Evolutionary conservation across 2,329 filamentous ascomycete genomes (phyloP).

Genomic region (Aspergillus sp.): DNA sequence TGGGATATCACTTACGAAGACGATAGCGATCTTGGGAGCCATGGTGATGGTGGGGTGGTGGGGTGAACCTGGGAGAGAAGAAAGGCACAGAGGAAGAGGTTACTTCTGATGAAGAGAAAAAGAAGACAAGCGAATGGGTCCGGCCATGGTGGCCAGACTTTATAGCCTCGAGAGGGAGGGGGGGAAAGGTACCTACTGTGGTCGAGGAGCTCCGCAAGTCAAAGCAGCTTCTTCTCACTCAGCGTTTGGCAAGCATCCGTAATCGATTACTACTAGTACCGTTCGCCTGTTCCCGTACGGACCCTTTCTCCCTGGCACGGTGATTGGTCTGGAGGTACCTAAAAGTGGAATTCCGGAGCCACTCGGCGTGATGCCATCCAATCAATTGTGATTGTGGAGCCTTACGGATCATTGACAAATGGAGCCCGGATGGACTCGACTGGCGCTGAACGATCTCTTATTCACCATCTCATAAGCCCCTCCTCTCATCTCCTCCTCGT

Average conservation of each 20-base stretch:
- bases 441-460: slow-evolving; percentile 14
- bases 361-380: background rate
- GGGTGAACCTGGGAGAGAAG: background rate
- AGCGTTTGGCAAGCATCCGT: slow-evolving; percentile 11
- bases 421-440: background rate
- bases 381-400: slow-evolving; percentile 11
- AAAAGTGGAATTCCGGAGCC: background rate
- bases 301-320: background rate
- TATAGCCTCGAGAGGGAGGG: slow-evolving; percentile 1
- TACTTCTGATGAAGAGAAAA: background rate
- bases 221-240: background rate
- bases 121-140: background rate
- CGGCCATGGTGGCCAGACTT: background rate
- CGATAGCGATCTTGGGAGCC: slow-evolving; percentile 89
- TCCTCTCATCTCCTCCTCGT: background rate
- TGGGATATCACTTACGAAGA: slow-evolving; percentile 66
- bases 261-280: slow-evolving; percentile 4
- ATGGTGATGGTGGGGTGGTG: slow-evolving; percentile 54
- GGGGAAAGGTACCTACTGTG: no score
- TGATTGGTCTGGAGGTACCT: background rate
- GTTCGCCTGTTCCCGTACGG: background rate
- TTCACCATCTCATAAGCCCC: slow-evolving; percentile 6
- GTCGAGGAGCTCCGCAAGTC: background rate
- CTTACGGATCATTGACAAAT: slow-evolving; percentile 42
- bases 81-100: background rate